Evolutionary conservation across 225 moss, liverwort and hornwort genomes (phyloP).

Genomic region (Climacium dendroides): DNA sequence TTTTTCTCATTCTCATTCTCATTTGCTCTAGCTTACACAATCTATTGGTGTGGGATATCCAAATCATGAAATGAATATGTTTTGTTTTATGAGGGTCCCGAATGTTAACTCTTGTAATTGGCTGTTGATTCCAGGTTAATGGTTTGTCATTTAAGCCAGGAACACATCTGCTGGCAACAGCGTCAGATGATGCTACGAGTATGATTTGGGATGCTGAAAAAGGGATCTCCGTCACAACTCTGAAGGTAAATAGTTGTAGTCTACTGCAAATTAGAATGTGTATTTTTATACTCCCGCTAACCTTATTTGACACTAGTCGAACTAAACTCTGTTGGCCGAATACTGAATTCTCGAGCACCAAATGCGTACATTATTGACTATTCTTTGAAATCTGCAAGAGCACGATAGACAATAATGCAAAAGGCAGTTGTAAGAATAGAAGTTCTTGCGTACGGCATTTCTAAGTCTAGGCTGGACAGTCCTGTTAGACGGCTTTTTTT

Average conservation of each 20-base stretch:
- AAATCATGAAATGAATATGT: not conserved
- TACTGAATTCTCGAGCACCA: not conserved
- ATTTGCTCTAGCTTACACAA: not conserved
- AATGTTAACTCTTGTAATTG: not conserved
- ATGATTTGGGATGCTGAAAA: constrained; percentile 99
- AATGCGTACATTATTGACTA: not conserved
- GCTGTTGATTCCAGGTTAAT: constrained; percentile 52
- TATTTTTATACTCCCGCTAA: not conserved
- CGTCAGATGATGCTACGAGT: constrained; percentile 93
- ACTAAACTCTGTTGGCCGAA: not conserved
- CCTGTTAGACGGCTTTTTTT: not conserved
- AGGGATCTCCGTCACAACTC: constrained; percentile 80
- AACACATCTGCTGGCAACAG: constrained; percentile 89
- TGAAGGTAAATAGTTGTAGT: constrained; percentile 45
- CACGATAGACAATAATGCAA: not conserved
- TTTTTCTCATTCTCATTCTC: not conserved
- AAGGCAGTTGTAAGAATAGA: not conserved
- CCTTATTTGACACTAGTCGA: not conserved
- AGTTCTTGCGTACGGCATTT: not conserved
- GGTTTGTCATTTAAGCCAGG: constrained; percentile 95
- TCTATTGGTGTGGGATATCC: not conserved
- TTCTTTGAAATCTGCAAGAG: not conserved
- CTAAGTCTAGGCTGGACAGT: not conserved
- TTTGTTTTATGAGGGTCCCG: not conserved
- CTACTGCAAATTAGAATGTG: not conserved